Conservation (phyloP, 352 stramenopile genomes). For the Blastocystis sp. region DNA sequence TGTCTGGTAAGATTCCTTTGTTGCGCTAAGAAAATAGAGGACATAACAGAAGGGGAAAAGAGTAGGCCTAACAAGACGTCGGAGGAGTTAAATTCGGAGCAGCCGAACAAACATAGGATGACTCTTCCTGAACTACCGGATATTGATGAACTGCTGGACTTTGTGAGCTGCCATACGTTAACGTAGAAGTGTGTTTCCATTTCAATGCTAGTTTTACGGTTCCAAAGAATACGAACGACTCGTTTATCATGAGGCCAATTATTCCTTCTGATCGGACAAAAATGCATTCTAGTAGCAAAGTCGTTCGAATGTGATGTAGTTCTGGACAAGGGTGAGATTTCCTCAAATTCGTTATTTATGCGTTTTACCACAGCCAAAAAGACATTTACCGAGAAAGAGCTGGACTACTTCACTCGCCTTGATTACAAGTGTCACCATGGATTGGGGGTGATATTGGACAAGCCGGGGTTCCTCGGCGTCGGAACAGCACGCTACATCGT, state of each 20-base stretch:
- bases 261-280: slow-evolving; percentile 40
- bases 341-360: slow-evolving; percentile 51
- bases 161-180: slow-evolving; percentile 17
- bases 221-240: background rate
- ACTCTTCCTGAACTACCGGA: background rate
- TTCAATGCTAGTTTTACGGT: background rate
- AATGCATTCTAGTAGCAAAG: slow-evolving; percentile 23
- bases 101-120: background rate
- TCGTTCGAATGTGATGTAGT: background rate
- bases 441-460: slow-evolving; percentile 27
- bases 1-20: background rate
- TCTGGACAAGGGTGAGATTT: slow-evolving; percentile 52
- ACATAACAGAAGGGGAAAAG: background rate
- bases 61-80: background rate
- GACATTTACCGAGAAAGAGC: slow-evolving; percentile 52
- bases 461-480: slow-evolving; percentile 41
- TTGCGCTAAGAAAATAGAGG: background rate
- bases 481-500: slow-evolving; percentile 56
- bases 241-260: slow-evolving; percentile 50
- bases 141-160: slow-evolving; percentile 45
- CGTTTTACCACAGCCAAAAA: slow-evolving; percentile 60
- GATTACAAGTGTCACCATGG: slow-evolving; percentile 36
- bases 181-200: background rate
- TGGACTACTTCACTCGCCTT: slow-evolving; percentile 56
- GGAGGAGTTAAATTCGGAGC: background rate